These are phyloP conservation scores for Citrus australasica DNA, from an alignment of 345 rosid species.

Conservation along the genomic window DNA sequence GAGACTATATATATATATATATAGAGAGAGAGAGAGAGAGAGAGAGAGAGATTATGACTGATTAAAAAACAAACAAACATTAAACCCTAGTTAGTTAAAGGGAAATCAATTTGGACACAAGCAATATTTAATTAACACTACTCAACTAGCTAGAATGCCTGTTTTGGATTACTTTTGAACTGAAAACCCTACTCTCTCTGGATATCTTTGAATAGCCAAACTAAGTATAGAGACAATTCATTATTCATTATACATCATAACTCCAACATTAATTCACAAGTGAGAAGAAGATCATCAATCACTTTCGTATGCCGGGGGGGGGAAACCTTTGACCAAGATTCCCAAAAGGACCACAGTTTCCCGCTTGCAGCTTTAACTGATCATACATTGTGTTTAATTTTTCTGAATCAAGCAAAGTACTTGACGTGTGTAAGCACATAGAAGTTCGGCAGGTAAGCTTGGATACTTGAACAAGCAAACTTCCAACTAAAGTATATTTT, in stretches of 20 bases:
- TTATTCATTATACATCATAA: too few relatives aligned
- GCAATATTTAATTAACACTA: neutral
- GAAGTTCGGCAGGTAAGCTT: constrained; percentile 15
- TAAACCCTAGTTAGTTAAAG: neutral
- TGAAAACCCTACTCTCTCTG: neutral
- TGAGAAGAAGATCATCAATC: constrained; percentile 33
- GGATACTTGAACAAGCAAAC: constrained; percentile 31
- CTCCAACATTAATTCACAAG: neutral
- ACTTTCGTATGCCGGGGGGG: constrained; percentile 19
- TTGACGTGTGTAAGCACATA: constrained; percentile 1
- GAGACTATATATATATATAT: neutral
- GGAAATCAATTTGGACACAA: neutral
- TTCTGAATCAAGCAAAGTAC: constrained; percentile 40
- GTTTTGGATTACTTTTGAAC: neutral
- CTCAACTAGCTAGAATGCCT: neutral
- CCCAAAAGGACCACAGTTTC: constrained; percentile 35
- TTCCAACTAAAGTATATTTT: constrained; percentile 15
- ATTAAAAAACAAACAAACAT: neutral
- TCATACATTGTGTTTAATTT: constrained; percentile 15
- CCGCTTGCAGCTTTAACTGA: constrained; percentile 37
- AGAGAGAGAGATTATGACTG: too few relatives aligned
- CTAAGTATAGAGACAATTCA: constrained; percentile 7
- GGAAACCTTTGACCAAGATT: constrained; percentile 35
- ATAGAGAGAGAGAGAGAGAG: neutral
- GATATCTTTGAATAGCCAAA: constrained; percentile 2